Conservation (phyloP, 305 asterid genomes). For the Lippia alba region DNA sequence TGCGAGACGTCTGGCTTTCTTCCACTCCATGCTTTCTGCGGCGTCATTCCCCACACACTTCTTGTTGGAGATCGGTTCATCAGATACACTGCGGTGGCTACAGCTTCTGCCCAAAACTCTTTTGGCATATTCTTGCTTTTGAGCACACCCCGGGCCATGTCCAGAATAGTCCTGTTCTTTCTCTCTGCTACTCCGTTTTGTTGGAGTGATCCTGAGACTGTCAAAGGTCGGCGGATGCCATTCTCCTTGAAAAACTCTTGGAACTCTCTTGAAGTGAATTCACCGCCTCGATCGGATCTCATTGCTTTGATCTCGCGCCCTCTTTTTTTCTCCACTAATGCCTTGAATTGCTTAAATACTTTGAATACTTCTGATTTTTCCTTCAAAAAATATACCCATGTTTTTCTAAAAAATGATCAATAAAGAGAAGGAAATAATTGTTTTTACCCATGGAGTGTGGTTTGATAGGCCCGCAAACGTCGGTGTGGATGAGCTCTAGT, state of each 20-base stretch:
- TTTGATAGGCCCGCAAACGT: neutral
- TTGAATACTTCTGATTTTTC: constrained; percentile 12
- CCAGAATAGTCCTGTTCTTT: no score
- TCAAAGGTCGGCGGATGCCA: neutral
- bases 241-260: neutral
- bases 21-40: no score
- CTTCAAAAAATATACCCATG: constrained; percentile 6
- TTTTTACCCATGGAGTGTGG: neutral
- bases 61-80: no score
- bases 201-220: no score
- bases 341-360: neutral
- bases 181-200: no score
- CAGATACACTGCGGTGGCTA: no score
- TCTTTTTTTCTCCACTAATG: neutral
- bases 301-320: neutral
- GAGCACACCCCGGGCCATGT: no score
- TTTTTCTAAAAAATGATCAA: constrained; percentile 9
- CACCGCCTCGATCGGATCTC: neutral
- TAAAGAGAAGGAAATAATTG: neutral
- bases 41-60: no score
- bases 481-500: neutral
- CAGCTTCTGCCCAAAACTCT: no score
- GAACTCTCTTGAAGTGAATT: neutral
- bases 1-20: no score
- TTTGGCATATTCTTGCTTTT: no score